Percentiles rank a stretch among this genome's conserved stretches.
These are phyloP conservation scores for Mucor mucedo DNA, from an alignment of 371 early-diverging fungal genomes.

Conservation along the genomic window DNA sequence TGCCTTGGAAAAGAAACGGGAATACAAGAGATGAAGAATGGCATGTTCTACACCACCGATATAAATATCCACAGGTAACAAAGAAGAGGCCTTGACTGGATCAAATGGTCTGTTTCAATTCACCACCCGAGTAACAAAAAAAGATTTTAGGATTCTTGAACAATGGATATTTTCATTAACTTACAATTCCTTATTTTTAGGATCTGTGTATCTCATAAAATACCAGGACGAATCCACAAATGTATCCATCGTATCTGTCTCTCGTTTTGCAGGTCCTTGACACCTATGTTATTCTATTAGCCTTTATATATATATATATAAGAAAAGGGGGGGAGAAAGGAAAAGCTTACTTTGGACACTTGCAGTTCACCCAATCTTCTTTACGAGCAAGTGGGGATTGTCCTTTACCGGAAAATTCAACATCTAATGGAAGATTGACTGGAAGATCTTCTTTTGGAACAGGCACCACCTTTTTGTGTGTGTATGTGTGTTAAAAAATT, in stretches of 20 bases:
- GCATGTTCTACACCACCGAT: constrained; percentile 96
- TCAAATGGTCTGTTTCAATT: constrained; percentile 60
- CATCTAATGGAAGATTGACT: constrained; percentile 71
- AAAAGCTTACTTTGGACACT: constrained; percentile 75
- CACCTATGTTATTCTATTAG: constrained; percentile 49
- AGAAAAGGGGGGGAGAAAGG: neutral
- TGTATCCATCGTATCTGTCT: constrained; percentile 96
- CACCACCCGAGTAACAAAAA: neutral
- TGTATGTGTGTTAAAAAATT: neutral
- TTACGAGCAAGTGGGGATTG: constrained; percentile 69
- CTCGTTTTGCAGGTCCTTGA: constrained; percentile 75
- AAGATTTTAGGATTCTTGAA: neutral
- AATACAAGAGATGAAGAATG: constrained; percentile 92
- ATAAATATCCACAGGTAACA: constrained; percentile 90
- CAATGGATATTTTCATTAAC: neutral
- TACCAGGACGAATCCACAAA: constrained; percentile 98
- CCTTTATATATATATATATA: neutral
- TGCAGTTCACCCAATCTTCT: constrained; percentile 68
- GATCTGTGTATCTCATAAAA: constrained; percentile 84
- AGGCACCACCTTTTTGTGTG: constrained; percentile 61
- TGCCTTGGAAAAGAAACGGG: constrained; percentile 90
- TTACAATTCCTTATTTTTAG: constrained; percentile 65
- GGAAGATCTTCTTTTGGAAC: constrained; percentile 87
- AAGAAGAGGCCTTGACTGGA: constrained; percentile 56
- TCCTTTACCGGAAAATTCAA: constrained; percentile 71